These are phyloP conservation scores for Zymoseptoria passerinii DNA, from an alignment of 2,329 filamentous ascomycete species.

Conservation along the genomic window DNA sequence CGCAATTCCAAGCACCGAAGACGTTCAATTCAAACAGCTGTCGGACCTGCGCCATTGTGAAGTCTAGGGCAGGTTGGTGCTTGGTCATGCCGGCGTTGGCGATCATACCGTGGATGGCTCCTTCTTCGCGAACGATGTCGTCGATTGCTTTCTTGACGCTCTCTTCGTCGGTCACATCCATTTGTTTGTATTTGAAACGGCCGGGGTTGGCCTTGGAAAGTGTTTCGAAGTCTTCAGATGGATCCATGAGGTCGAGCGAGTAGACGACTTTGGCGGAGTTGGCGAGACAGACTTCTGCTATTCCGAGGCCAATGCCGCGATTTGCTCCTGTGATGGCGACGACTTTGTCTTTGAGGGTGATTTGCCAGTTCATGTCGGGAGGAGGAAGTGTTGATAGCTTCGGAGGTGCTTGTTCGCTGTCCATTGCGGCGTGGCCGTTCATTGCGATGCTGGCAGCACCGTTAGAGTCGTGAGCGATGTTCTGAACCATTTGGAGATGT, in stretches of 20 bases:
- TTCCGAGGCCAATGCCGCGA: conserved; percentile 24
- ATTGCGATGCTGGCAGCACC: not conserved
- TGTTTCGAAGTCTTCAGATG: conserved; percentile 23
- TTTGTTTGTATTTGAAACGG: conserved; percentile 25
- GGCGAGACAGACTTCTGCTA: conserved; percentile 27
- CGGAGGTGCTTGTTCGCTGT: not conserved
- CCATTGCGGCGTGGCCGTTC: not conserved
- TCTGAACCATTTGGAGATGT: not conserved
- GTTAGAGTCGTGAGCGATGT: not conserved
- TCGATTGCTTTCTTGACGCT: conserved; percentile 22
- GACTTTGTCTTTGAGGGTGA: conserved; percentile 38
- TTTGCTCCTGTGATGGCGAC: conserved; percentile 32
- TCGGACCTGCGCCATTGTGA: conserved; percentile 23
- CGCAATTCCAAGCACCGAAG: conserved; percentile 40
- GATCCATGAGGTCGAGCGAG: conserved; percentile 25
- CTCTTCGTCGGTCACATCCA: conserved; percentile 24
- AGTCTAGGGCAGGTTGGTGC: conserved; percentile 27
- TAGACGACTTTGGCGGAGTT: conserved; percentile 24
- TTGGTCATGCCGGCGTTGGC: conserved; percentile 27
- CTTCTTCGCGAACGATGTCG: conserved; percentile 20
- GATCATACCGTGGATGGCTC: conserved; percentile 23
- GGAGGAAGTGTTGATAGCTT: conserved; percentile 34
- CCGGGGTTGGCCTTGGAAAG: conserved; percentile 21
- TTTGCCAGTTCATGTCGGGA: conserved; percentile 40
- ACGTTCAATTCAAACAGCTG: conserved; percentile 32